Conservation (phyloP, 129 eudicot genomes). For the Centrapalus pauciflorus region DNA sequence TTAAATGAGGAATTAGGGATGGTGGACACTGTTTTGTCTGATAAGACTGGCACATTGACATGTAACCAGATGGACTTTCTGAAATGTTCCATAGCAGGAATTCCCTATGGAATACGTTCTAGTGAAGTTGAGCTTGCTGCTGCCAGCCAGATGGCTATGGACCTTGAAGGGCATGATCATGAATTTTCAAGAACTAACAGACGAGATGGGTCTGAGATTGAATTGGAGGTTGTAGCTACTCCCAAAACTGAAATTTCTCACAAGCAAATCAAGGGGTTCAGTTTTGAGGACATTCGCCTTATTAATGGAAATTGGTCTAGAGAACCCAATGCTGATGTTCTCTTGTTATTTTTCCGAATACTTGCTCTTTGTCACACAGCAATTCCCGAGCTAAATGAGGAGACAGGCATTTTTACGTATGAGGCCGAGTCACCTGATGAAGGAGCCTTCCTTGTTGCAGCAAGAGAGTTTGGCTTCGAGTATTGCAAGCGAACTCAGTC, state of each 20-base stretch:
- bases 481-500: constrained; percentile 54
- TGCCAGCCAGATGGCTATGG: constrained; percentile 60
- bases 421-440: constrained; percentile 67
- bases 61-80: constrained; percentile 52
- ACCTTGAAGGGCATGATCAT: constrained; percentile 22
- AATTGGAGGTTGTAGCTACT: constrained; percentile 29
- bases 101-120: constrained; percentile 31
- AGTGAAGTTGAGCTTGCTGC: constrained; percentile 52
- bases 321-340: constrained; percentile 39
- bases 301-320: constrained; percentile 40
- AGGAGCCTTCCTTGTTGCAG: constrained; percentile 54
- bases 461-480: constrained; percentile 59
- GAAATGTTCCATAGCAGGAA: constrained; percentile 44
- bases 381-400: too few relatives aligned
- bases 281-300: constrained; percentile 44
- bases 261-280: constrained; percentile 41
- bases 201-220: constrained; percentile 32
- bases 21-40: constrained; percentile 49
- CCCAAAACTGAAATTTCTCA: constrained; percentile 4
- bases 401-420: constrained; percentile 33
- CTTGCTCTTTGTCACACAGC: constrained; percentile 68
- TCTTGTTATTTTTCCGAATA: constrained; percentile 45
- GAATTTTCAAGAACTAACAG: constrained; percentile 14
- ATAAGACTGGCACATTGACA: constrained; percentile 49
- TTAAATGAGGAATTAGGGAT: constrained; percentile 50